A percentile compares a stretch with the other conserved stretches of the same genome.
Evolutionary conservation across 352 stramenopile species (phyloP).

Genomic region (Phytopythium litorale): DNA sequence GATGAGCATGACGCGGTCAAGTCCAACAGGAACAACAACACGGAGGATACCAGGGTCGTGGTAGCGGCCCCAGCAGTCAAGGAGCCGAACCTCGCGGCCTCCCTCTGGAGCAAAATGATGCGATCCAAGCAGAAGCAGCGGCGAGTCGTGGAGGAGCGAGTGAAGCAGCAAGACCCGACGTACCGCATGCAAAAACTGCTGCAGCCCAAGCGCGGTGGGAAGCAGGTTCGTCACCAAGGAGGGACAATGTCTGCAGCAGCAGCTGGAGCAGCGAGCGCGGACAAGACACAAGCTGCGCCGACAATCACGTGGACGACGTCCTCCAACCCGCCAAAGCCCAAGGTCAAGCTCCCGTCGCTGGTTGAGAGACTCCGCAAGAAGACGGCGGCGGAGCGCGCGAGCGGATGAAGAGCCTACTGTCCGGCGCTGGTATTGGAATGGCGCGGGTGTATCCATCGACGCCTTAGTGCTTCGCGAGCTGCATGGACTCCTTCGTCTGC

Average conservation of each 20-base stretch:
- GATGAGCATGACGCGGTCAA: not conserved
- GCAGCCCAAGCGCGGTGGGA: slow-evolving; percentile 15
- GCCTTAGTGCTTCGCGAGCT: slow-evolving; percentile 40
- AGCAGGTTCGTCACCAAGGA: not conserved
- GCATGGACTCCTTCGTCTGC: slow-evolving; percentile 66
- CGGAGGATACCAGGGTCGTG: not conserved
- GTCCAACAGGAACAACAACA: not conserved
- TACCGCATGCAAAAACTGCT: slow-evolving; percentile 62
- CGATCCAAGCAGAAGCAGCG: slow-evolving; percentile 44
- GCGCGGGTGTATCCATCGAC: not conserved
- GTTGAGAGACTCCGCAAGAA: slow-evolving; percentile 68
- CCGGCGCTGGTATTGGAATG: not conserved
- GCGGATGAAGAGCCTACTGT: not conserved
- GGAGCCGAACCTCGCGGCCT: slow-evolving; percentile 31
- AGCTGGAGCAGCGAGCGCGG: not conserved
- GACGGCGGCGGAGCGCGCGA: slow-evolving; percentile 45
- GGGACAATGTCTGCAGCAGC: slow-evolving; percentile 1
- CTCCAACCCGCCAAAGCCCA: slow-evolving; percentile 42
- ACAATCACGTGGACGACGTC: slow-evolving; percentile 42
- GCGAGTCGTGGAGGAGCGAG: slow-evolving; percentile 26
- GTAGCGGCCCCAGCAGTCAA: slow-evolving; percentile 9
- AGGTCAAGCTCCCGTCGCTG: slow-evolving; percentile 67
- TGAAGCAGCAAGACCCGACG: slow-evolving; percentile 37
- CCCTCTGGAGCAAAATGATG: slow-evolving; percentile 69
- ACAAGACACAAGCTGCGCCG: slow-evolving; percentile 9